Evolutionary conservation across 345 rosid species (phyloP).

Genomic region (Hevea brasiliensis): DNA sequence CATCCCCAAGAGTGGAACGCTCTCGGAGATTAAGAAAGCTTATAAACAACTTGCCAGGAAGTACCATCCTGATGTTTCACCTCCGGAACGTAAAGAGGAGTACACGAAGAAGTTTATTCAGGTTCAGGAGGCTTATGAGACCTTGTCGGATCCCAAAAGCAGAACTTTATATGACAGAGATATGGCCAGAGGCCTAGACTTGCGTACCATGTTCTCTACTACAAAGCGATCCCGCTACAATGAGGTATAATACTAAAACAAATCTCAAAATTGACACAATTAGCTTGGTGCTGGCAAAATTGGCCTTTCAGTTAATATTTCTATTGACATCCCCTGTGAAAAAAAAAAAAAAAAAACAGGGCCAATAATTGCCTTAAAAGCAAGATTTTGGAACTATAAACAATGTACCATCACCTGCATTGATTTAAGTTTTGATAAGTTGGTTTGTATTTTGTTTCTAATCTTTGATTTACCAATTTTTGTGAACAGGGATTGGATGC

Average conservation of each 20-base stretch:
- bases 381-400: no score
- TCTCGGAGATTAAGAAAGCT: conserved; percentile 78
- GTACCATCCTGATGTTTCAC: conserved; percentile 92
- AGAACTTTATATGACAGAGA: conserved; percentile 29
- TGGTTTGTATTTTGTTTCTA: no score
- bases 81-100: conserved; percentile 68
- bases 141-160: conserved; percentile 29
- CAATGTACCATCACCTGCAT: no score
- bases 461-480: no score
- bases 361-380: no score
- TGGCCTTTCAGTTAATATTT: no score
- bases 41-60: conserved; percentile 77
- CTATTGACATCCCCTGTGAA: no score
- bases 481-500: not conserved
- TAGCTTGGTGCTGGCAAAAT: no score
- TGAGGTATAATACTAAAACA: no score
- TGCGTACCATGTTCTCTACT: conserved; percentile 16
- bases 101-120: conserved; percentile 48
- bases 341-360: no score
- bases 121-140: conserved; percentile 40
- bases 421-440: no score
- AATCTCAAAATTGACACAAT: no score
- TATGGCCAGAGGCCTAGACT: conserved; percentile 13
- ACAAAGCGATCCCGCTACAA: conserved; percentile 5
- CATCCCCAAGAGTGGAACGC: conserved; percentile 52